Conservation (phyloP, 2,329 filamentous ascomycete genomes). For the Tolypocladium cylindrosporum region DNA sequence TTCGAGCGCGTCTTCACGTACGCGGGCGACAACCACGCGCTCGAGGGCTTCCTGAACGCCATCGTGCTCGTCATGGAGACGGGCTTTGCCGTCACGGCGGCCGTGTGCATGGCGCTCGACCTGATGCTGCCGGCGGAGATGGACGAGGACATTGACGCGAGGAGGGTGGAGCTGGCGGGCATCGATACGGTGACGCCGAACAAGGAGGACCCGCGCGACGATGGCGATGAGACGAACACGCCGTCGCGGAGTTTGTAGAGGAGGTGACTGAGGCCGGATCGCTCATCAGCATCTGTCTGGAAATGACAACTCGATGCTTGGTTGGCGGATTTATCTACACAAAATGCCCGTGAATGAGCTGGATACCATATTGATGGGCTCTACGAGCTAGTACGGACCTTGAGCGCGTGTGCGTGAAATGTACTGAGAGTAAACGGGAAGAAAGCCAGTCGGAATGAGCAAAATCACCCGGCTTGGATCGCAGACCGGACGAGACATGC, state of each 20-base stretch:
- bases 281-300: not conserved
- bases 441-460: no score
- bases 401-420: no score
- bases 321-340: not conserved
- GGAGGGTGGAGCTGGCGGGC: not conserved
- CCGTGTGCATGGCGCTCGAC: constrained; percentile 65
- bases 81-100: constrained; percentile 64
- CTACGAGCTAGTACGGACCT: no score
- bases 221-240: not conserved
- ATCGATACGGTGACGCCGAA: not conserved
- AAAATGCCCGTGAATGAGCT: no score
- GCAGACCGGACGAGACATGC: no score
- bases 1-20: constrained; percentile 67
- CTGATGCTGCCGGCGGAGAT: constrained; percentile 62
- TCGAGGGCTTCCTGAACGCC: constrained; percentile 67
- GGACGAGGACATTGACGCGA: constrained; percentile 41
- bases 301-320: no score
- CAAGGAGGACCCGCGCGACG: not conserved
- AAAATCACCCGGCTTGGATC: no score
- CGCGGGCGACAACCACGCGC: constrained; percentile 51
- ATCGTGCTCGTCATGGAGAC: constrained; percentile 65
- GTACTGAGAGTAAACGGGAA: no score
- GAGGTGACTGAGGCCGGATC: no score
- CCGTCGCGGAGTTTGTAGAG: not conserved
- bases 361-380: no score